A percentile compares a stretch with the other conserved stretches of the same genome.
These are phyloP conservation scores for Syzygium oleosum DNA, from an alignment of 345 rosid genomes.

Conservation along the genomic window DNA sequence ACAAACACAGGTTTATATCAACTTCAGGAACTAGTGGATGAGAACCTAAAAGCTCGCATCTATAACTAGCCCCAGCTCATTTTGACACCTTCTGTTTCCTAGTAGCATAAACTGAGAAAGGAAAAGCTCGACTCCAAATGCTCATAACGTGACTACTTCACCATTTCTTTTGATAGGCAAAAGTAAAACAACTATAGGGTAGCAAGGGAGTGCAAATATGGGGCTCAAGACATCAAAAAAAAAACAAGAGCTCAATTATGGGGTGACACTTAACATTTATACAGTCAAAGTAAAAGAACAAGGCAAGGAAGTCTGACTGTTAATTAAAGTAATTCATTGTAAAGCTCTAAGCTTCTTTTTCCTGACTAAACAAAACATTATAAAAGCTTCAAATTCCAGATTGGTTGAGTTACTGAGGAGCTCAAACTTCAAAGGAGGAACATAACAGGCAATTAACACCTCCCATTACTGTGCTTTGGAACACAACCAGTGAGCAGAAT, in stretches of 20 bases:
- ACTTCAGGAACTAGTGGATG: neutral
- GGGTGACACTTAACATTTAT: neutral
- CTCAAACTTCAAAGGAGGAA: neutral
- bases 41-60: neutral
- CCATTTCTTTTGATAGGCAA: neutral
- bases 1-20: neutral
- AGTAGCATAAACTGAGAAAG: neutral
- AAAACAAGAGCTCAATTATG: neutral
- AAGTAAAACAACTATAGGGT: neutral
- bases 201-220: neutral
- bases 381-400: neutral
- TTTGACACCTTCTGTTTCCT: neutral
- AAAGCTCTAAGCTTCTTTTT: neutral
- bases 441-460: neutral
- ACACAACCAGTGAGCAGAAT: neutral
- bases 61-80: neutral
- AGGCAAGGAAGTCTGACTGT: neutral
- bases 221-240: neutral
- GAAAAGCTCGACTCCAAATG: neutral
- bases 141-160: neutral
- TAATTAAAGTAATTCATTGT: neutral
- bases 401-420: neutral
- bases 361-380: neutral
- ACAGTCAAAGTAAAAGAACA: neutral
- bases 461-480: neutral